Evolutionary conservation across 148 eudicot genomes (phyloP).

Genomic region (Dysphania ambrosioides): DNA sequence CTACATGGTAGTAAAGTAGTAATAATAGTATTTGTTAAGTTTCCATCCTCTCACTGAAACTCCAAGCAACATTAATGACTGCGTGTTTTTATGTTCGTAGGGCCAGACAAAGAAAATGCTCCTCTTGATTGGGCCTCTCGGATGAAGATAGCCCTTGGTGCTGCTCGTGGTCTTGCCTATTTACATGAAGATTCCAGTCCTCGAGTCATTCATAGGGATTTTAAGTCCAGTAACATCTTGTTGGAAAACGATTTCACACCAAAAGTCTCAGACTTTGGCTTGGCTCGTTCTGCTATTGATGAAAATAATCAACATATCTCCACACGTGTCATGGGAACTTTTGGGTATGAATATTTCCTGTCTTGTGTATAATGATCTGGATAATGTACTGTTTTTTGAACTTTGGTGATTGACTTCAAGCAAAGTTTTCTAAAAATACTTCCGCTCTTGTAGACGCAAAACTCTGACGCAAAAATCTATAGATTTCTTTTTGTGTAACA

Average conservation of each 20-base stretch:
- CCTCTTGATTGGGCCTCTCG: conserved; percentile 85
- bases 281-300: conserved; percentile 78
- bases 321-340: conserved; percentile 97
- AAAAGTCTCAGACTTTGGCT: conserved; percentile 97
- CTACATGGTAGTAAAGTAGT: conserved; percentile 77
- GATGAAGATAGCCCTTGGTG: conserved; percentile 84
- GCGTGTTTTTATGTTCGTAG: conserved; percentile 29
- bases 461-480: too few relatives aligned
- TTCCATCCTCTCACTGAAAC: neutral
- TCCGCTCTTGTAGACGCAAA: neutral
- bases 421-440: neutral
- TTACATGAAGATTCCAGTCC: conserved; percentile 98
- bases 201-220: conserved; percentile 90
- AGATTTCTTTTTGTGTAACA: neutral
- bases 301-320: conserved; percentile 73
- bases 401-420: neutral
- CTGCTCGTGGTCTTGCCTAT: conserved; percentile 95
- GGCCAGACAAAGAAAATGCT: conserved; percentile 59
- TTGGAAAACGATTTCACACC: conserved; percentile 89
- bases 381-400: neutral
- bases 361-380: neutral
- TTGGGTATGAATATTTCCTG: conserved; percentile 52
- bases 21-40: neutral
- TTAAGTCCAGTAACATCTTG: conserved; percentile 90
- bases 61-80: neutral